Percentiles rank a stretch among this genome's conserved stretches.
These are phyloP conservation scores for Imleria badia DNA, from an alignment of 768 basidiomycete species.

Conservation along the genomic window DNA sequence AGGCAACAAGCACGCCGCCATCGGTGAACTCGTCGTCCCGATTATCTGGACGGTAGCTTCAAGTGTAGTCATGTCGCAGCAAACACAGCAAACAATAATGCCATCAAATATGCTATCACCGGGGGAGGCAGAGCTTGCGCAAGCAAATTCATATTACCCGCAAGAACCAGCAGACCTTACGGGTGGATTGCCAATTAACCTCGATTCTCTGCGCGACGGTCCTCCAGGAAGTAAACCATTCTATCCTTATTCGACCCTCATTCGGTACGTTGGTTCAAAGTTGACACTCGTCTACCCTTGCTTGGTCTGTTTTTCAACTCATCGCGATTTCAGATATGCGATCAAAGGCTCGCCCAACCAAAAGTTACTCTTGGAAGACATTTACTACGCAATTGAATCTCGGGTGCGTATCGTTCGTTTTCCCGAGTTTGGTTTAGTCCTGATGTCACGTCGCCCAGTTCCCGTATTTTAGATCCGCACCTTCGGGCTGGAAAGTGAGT, in stretches of 20 bases:
- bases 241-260: conserved; percentile 88
- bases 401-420: conserved; percentile 51
- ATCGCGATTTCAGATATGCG: conserved; percentile 59
- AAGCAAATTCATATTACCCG: conserved; percentile 65
- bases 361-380: conserved; percentile 83
- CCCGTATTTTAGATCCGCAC: conserved; percentile 84
- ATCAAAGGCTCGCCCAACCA: conserved; percentile 91
- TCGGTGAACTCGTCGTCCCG: conserved; percentile 11
- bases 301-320: not conserved
- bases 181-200: conserved; percentile 81
- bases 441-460: conserved; percentile 49
- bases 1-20: conserved; percentile 23
- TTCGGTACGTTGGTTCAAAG: conserved; percentile 56
- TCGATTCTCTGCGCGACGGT: conserved; percentile 83
- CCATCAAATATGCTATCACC: conserved; percentile 63
- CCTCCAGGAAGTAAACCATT: conserved; percentile 89
- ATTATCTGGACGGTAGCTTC: conserved; percentile 6
- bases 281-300: not conserved
- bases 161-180: conserved; percentile 77
- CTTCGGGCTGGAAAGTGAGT: conserved; percentile 90
- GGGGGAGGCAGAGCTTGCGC: conserved; percentile 49
- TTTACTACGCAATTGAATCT: conserved; percentile 90
- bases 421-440: not conserved
- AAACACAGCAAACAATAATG: conserved; percentile 51
- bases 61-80: conserved; percentile 47